These are phyloP conservation scores for Emergomyces africanus DNA, from an alignment of 2,329 filamentous ascomycete species.

Conservation along the genomic window DNA sequence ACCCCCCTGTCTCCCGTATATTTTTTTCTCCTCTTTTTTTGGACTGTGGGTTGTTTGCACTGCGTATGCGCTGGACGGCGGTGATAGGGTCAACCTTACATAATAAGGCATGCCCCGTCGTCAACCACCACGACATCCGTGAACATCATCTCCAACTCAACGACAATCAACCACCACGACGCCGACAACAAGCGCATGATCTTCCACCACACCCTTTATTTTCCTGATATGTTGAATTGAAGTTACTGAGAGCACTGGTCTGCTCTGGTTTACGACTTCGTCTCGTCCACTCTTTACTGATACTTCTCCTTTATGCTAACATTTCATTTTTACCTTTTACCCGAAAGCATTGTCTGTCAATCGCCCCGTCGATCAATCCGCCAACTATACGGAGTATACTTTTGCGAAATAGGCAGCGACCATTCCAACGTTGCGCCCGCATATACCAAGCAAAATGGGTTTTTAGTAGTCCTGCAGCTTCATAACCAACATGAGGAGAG, in stretches of 20 bases:
- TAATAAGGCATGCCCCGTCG: no score
- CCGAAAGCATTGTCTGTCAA: background rate
- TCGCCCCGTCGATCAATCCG: background rate
- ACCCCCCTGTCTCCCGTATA: no score
- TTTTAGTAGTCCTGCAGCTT: background rate
- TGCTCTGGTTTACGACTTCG: background rate
- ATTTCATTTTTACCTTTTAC: background rate
- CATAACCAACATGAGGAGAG: background rate
- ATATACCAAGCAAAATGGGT: background rate
- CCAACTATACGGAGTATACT: background rate
- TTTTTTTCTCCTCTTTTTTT: background rate
- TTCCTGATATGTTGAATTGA: background rate
- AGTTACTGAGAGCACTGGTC: background rate
- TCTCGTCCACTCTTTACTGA: background rate
- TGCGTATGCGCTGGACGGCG: background rate
- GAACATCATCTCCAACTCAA: background rate
- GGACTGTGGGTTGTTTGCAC: no score
- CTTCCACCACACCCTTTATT: background rate
- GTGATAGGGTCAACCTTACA: background rate
- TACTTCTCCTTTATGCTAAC: background rate
- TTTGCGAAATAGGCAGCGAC: background rate
- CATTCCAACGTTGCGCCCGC: background rate
- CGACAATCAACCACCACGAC: background rate
- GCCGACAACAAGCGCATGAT: background rate
- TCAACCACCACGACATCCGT: background rate